A percentile compares a stretch with the other conserved stretches of the same genome.
phyloP scores from a whole-genome alignment of 495 filamentous ascomycete species.

The Hyaloscypha bicolor region DNA sequence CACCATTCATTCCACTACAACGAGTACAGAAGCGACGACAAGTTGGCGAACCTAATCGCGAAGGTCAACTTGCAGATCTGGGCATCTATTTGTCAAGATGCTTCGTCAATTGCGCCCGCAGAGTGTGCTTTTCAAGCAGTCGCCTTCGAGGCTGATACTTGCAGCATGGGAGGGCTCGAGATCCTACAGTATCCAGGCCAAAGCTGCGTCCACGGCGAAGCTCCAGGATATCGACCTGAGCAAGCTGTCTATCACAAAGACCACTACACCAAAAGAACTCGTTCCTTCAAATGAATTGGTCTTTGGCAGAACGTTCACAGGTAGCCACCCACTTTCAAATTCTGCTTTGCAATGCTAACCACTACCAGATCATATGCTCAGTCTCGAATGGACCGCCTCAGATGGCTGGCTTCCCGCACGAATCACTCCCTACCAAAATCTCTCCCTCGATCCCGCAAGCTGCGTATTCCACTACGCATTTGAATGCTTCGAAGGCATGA shows the following conservation, averaged over 20 bases:
- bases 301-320: slow-evolving; percentile 85
- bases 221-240: slow-evolving; percentile 65
- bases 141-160: slow-evolving; percentile 31
- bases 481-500: slow-evolving; percentile 97
- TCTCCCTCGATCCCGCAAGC: slow-evolving; percentile 91
- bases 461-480: slow-evolving; percentile 99
- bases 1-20: background rate
- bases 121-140: slow-evolving; percentile 23
- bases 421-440: slow-evolving; percentile 94
- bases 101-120: slow-evolving; percentile 35
- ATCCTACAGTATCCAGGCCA: slow-evolving; percentile 61
- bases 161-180: slow-evolving; percentile 38
- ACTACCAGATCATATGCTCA: slow-evolving; percentile 86
- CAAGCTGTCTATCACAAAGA: slow-evolving; percentile 74
- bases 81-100: slow-evolving; percentile 23
- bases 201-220: slow-evolving; percentile 50
- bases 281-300: slow-evolving; percentile 76
- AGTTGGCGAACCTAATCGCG: background rate
- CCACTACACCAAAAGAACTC: slow-evolving; percentile 72
- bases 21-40: background rate
- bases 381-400: slow-evolving; percentile 85
- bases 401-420: slow-evolving; percentile 78
- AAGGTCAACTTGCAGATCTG: slow-evolving; percentile 6
- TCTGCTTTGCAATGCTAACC: background rate
- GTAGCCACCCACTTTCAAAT: slow-evolving; percentile 18